A percentile compares a stretch with the other conserved stretches of the same genome.
Evolutionary conservation across 371 early-diverging fungal genomes (phyloP).

Genomic region (Rhizopus sp.): DNA sequence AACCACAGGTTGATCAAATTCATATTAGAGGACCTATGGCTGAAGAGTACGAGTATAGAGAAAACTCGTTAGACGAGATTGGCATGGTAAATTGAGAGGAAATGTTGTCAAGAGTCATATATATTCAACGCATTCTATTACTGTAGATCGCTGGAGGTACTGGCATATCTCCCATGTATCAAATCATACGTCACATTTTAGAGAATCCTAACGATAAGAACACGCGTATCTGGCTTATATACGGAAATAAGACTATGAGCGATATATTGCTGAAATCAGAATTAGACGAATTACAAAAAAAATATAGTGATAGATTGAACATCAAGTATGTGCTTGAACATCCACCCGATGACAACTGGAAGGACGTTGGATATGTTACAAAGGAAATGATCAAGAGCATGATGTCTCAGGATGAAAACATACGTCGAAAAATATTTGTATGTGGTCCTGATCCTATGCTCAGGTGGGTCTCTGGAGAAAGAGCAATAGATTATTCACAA

Average conservation of each 20-base stretch:
- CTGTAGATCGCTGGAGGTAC: constrained; percentile 76
- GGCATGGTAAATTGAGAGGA: constrained; percentile 55
- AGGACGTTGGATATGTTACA: constrained; percentile 27
- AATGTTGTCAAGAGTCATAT: constrained; percentile 2
- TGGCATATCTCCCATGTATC: constrained; percentile 90
- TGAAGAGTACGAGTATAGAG: constrained; percentile 46
- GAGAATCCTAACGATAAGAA: constrained; percentile 29
- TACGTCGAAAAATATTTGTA: constrained; percentile 35
- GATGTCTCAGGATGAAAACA: constrained; percentile 13
- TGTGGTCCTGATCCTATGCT: constrained; percentile 52
- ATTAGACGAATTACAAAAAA: constrained; percentile 31
- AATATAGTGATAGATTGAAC: constrained; percentile 34
- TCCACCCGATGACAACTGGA: constrained; percentile 19
- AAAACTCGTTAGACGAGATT: constrained; percentile 46
- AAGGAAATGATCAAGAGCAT: constrained; percentile 20
- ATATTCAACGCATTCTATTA: constrained; percentile 17
- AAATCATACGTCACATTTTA: constrained; percentile 35
- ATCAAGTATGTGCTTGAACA: constrained; percentile 42
- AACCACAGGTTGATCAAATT: constrained; percentile 39
- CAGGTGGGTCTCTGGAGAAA: constrained; percentile 39
- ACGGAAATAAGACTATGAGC: constrained; percentile 49
- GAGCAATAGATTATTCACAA: constrained; percentile 44
- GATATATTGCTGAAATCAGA: constrained; percentile 56
- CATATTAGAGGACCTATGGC: constrained; percentile 65
- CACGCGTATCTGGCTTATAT: constrained; percentile 51